Base-by-base conservation (phyloP, 345 rosid species). In the Leavenworthia alabamica region DNA sequence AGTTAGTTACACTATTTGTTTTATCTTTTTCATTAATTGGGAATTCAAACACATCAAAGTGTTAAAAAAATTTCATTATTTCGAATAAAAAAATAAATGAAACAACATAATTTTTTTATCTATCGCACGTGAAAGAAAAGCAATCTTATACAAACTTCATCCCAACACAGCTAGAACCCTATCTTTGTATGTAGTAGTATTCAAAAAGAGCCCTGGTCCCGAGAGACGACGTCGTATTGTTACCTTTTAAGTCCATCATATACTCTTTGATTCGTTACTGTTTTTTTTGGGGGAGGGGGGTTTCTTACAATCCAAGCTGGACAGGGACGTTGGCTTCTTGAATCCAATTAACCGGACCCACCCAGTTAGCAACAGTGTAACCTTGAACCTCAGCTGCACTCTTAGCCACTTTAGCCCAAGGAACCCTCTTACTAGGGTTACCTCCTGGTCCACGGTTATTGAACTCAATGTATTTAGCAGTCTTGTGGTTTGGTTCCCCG, bases 361-460 rank as follows among this genome's bases (percentile, higher is more conserved):
- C 50, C 74, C 80, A 81, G 2, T 58, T 6, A 10, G 74, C 73
- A 1, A 69, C 79, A 0, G 88, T 77, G 78, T 29, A 87, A 5
- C 37, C 43, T 37, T 49, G 55, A 12, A 83, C 86, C 23, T 81
- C 86, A 9, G 51, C 64, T 13, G 65, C 75, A 28, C 36, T 9
- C 29, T 57, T 70, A 33, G 83, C 72, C 5, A 72, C 42, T 66
- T 64, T 75, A 33, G 79, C 61, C 90, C 90, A 87, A 33, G 62
- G 77, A 41, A 75, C 81, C 53, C 95, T 83, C 28, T 33, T 6
- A 6, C 16, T 49, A 20, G 79, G 62, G 14, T 16, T 33, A 4
- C 88, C 79, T 12, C 93, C 90, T 1, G 87, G 84, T 11, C 97
- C 93, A 1, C 69, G 59, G 79, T 90, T 87, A 1, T 41, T 75